Base-by-base conservation (phyloP, 306 rosid species). In the Coriaria nepalensis region DNA sequence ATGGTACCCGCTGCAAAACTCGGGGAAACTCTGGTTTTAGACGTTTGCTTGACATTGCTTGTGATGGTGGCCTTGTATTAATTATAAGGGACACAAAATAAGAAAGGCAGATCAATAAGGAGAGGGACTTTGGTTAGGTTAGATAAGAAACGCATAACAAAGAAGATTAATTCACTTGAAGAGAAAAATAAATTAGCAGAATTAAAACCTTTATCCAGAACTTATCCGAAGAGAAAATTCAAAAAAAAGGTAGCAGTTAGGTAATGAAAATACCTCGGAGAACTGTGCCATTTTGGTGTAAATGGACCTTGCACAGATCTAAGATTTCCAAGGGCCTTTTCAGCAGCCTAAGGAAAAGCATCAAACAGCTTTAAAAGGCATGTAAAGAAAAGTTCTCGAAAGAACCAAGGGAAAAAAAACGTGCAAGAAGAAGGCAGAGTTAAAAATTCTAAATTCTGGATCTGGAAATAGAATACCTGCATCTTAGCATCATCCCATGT, bases 401-500 rank as follows among this genome's bases (percentile, higher is more conserved):
- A 45, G 9, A 6, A 6, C 6, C 0, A 43, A 43, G 14, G 13
- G n/a, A 43, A 5, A 43, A 43, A 20, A 20, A 20, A 20, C 29
- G 3, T 20, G 29, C 29, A 3, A 20, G 29, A 3, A 20, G 47
- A 43, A 43, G 7, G 14, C 47, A 43, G 46, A 43, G 13, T 7
- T 43, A 6, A 10, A 6, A 10, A 9, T 14, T 6, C 41, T 38
- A 38, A 43, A 9, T 10, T 43, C 6, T 9, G 14, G 13, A 43
- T 43, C 6, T 5, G 13, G 43, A 54, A 35, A 12, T 42, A 43
- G 33, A 13, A 60, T 50, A 79, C 96, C 90, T 79, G 90, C 83
- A 70, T 65, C 59, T 63, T 86, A 52, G 96, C 94, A 61, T 82
- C 96, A 64, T 86, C 96, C 93, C 90, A 82, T 35, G 94, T 82